Conservation (phyloP, 1,284 basidiomycete species). For the Ceratobasidium sp. region DNA sequence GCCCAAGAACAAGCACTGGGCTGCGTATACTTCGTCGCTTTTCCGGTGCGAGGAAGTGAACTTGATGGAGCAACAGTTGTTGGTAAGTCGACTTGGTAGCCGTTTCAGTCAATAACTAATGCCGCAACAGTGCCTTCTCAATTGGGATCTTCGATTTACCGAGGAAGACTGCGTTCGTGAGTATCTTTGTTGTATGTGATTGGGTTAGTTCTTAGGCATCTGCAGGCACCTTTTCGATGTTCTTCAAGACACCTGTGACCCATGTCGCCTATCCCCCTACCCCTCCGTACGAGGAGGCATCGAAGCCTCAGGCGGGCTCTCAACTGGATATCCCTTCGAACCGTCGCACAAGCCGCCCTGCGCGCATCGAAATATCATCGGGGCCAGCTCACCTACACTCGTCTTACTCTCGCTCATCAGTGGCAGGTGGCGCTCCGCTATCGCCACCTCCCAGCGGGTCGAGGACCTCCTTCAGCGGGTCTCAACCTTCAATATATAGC, state of each 20-base stretch:
- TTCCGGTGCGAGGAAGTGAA: slow-evolving; percentile 30
- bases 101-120: neutral
- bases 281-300: slow-evolving; percentile 19
- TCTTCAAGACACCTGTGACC: slow-evolving; percentile 18
- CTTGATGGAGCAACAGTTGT: slow-evolving; percentile 31
- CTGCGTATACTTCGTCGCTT: slow-evolving; percentile 63
- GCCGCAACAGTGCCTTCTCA: slow-evolving; percentile 10
- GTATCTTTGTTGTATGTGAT: neutral
- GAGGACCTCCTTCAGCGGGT: neutral
- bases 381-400: slow-evolving; percentile 30
- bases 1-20: slow-evolving; percentile 97
- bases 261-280: slow-evolving; percentile 9
- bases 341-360: slow-evolving; percentile 26
- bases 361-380: slow-evolving; percentile 21
- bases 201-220: neutral
- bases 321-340: slow-evolving; percentile 15
- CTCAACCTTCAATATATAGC: neutral
- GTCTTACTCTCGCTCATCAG: slow-evolving; percentile 14
- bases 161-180: slow-evolving; percentile 32
- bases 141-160: slow-evolving; percentile 39
- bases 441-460: slow-evolving; percentile 37
- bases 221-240: slow-evolving; percentile 32
- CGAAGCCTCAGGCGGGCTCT: neutral
- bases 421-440: neutral
- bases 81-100: neutral